These are phyloP conservation scores for Coemansia sp. DNA, from an alignment of 192 early-diverging fungal species.

Conservation along the genomic window DNA sequence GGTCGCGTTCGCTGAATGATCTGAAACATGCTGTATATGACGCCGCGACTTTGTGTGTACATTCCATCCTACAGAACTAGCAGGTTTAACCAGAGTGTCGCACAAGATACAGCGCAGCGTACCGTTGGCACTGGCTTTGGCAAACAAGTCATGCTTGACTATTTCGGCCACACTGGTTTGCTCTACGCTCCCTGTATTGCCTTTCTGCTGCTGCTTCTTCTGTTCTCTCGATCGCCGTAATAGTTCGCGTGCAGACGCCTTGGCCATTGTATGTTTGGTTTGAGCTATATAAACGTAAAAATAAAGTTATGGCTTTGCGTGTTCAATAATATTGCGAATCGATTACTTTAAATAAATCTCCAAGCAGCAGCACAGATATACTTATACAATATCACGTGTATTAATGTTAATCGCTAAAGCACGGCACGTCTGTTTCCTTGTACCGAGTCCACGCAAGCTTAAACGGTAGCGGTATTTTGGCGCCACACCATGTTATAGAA, in stretches of 20 bases:
- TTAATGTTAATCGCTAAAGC: background rate
- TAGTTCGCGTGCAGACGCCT: slow-evolving; percentile 33
- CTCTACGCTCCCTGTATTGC: background rate
- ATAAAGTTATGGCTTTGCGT: background rate
- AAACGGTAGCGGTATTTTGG: slow-evolving; percentile 30
- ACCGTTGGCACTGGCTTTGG: background rate
- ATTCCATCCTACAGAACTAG: slow-evolving; percentile 13
- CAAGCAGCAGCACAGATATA: background rate
- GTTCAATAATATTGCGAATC: background rate
- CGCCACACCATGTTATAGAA: slow-evolving; percentile 20
- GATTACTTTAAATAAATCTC: background rate
- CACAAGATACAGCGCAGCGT: background rate
- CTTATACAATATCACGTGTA: slow-evolving; percentile 7
- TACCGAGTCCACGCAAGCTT: slow-evolving; percentile 31
- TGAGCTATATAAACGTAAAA: background rate
- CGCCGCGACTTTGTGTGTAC: slow-evolving; percentile 15
- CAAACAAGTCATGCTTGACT: background rate
- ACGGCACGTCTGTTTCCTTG: slow-evolving; percentile 16
- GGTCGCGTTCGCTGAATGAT: background rate
- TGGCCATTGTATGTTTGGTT: slow-evolving; percentile 17
- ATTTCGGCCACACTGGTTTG: background rate
- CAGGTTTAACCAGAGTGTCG: slow-evolving; percentile 9
- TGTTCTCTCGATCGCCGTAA: slow-evolving; percentile 40
- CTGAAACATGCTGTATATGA: background rate
- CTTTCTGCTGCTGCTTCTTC: slow-evolving; percentile 24